These are phyloP conservation scores for Podaxis sp. DNA, from an alignment of 768 basidiomycete species.

Conservation along the genomic window DNA sequence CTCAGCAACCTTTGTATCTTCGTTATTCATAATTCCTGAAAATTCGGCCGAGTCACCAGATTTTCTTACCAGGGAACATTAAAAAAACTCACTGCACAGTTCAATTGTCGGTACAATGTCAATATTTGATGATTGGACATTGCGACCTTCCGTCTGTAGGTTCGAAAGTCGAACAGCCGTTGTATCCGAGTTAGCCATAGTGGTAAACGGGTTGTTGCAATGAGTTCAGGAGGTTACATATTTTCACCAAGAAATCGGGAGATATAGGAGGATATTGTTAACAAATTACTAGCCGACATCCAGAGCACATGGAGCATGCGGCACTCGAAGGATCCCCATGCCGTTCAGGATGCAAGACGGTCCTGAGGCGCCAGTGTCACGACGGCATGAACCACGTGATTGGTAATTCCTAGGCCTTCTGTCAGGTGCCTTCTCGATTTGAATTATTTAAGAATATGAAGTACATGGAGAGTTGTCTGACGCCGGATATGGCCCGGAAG, in stretches of 20 bases:
- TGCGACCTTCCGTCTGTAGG: conserved; percentile 29
- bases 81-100: conserved; percentile 26
- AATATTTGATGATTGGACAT: conserved; percentile 25
- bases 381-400: background rate
- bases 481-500: too few relatives aligned
- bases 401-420: too few relatives aligned
- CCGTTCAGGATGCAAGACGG: background rate
- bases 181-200: background rate
- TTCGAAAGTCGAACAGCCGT: background rate
- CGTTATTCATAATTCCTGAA: conserved; percentile 30
- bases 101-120: conserved; percentile 30
- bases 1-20: conserved; percentile 27
- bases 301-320: background rate
- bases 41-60: background rate
- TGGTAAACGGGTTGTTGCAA: background rate
- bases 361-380: background rate
- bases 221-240: background rate
- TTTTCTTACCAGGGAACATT: background rate
- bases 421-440: too few relatives aligned
- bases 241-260: background rate
- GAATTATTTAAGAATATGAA: too few relatives aligned
- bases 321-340: background rate
- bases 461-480: too few relatives aligned
- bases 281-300: background rate
- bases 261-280: background rate